Evolutionary conservation across 768 basidiomycete genomes (phyloP).

Genomic region (Mycena sanguinolenta): DNA sequence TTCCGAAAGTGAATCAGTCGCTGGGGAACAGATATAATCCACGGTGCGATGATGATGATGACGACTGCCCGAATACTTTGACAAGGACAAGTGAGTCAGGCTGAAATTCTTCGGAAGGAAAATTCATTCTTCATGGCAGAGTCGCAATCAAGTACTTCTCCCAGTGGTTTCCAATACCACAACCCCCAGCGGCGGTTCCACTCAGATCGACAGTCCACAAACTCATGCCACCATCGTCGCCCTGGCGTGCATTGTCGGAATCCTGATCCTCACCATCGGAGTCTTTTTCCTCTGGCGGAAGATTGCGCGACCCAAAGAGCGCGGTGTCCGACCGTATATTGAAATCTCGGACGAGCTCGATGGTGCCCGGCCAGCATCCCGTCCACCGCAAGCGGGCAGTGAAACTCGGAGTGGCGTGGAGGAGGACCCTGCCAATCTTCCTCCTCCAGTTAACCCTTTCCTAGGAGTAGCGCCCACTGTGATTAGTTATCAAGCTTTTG

Average conservation of each 20-base stretch:
- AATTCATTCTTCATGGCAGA: not conserved
- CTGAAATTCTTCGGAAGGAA: not conserved
- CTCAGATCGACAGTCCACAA: not conserved
- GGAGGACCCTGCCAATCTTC: not conserved
- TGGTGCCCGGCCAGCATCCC: not conserved
- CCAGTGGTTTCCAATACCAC: not conserved
- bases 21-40: not conserved
- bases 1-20: not conserved
- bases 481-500: not conserved
- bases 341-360: not conserved
- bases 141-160: not conserved
- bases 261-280: not conserved
- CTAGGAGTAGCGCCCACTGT: no score
- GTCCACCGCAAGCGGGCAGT: not conserved
- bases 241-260: not conserved
- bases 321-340: not conserved
- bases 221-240: conserved; percentile 1
- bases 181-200: no score
- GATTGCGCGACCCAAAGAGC: not conserved
- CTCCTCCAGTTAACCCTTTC: not conserved
- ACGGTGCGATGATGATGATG: not conserved
- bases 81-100: not conserved
- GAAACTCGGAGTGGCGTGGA: not conserved
- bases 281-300: conserved; percentile 1
- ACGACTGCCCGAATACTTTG: not conserved